Percentiles rank a stretch among this genome's conserved stretches.
Conservation (phyloP, 352 stramenopile species). For the Globisporangium cederbergense region DNA sequence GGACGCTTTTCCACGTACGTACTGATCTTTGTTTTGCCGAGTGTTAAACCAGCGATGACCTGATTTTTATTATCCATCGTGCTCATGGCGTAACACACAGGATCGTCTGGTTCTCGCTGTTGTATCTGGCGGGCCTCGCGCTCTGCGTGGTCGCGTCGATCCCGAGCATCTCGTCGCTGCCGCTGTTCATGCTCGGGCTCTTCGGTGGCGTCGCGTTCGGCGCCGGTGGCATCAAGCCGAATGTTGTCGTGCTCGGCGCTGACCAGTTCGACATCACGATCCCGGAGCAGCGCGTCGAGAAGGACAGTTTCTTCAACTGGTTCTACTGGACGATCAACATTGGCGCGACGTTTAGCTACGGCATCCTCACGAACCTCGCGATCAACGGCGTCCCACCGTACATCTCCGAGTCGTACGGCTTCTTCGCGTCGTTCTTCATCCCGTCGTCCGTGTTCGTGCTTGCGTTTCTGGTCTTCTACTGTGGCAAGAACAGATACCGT, state of each 20-base stretch:
- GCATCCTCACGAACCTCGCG: constrained; percentile 86
- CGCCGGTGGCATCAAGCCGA: constrained; percentile 72
- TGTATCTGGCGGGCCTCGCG: constrained; percentile 70
- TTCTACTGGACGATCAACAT: constrained; percentile 95
- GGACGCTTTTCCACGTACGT: constrained; percentile 73
- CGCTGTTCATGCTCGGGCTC: constrained; percentile 79
- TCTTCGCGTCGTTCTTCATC: constrained; percentile 88
- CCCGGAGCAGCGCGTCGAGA: constrained; percentile 62
- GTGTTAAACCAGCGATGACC: not conserved
- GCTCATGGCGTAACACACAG: constrained; percentile 10
- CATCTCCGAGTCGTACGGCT: constrained; percentile 78
- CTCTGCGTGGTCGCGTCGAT: constrained; percentile 67
- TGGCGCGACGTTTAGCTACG: constrained; percentile 89
- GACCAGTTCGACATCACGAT: constrained; percentile 83
- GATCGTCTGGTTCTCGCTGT: constrained; percentile 69
- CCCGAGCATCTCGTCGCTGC: constrained; percentile 49
- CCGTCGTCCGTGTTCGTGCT: constrained; percentile 78
- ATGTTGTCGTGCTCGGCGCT: constrained; percentile 69
- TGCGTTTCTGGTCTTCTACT: constrained; percentile 78
- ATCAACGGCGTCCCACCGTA: constrained; percentile 87
- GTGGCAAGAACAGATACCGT: constrained; percentile 55
- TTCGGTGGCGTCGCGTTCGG: constrained; percentile 76
- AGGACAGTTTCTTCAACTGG: constrained; percentile 92
- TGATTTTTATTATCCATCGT: not conserved
- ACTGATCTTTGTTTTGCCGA: not conserved